Evolutionary conservation across 805 yeast genomes (phyloP).

Genomic region (Candida tammaniensis): DNA sequence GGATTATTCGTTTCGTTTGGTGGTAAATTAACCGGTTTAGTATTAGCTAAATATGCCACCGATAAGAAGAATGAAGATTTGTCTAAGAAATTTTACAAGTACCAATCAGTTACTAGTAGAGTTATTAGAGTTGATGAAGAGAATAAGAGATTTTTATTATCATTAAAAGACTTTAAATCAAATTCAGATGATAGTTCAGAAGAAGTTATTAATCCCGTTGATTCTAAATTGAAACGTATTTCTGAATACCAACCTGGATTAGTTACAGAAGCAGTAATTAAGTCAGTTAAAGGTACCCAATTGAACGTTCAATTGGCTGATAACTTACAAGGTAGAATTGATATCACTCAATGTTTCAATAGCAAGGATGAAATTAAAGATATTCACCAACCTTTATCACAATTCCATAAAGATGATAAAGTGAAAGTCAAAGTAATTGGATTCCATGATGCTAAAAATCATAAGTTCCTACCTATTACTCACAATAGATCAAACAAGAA

Average conservation of each 20-base stretch:
- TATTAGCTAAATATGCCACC: constrained; percentile 69
- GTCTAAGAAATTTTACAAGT: constrained; percentile 49
- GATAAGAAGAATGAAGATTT: constrained; percentile 52
- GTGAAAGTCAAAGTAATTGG: constrained; percentile 72
- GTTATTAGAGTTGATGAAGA: constrained; percentile 68
- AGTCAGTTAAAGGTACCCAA: constrained; percentile 67
- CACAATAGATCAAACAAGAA: constrained; percentile 52
- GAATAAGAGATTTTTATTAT: constrained; percentile 66
- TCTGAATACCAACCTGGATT: constrained; percentile 61
- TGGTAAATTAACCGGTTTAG: constrained; percentile 77
- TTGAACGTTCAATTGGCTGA: constrained; percentile 75
- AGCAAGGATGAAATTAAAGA: constrained; percentile 53
- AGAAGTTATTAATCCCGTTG: constrained; percentile 57
- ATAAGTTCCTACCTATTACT: constrained; percentile 63
- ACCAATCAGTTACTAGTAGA: constrained; percentile 70
- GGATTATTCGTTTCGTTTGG: constrained; percentile 86
- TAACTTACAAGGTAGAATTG: constrained; percentile 75
- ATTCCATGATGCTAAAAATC: constrained; percentile 66
- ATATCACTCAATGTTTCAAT: constrained; percentile 67
- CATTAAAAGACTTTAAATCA: constrained; percentile 44
- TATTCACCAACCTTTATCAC: constrained; percentile 53
- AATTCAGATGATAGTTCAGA: constrained; percentile 22
- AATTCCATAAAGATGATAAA: constrained; percentile 56
- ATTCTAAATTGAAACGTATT: constrained; percentile 43
- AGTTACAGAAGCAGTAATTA: constrained; percentile 57